These are phyloP conservation scores for Candida labiduridarum DNA, from an alignment of 1,139 yeast species.

Conservation along the genomic window DNA sequence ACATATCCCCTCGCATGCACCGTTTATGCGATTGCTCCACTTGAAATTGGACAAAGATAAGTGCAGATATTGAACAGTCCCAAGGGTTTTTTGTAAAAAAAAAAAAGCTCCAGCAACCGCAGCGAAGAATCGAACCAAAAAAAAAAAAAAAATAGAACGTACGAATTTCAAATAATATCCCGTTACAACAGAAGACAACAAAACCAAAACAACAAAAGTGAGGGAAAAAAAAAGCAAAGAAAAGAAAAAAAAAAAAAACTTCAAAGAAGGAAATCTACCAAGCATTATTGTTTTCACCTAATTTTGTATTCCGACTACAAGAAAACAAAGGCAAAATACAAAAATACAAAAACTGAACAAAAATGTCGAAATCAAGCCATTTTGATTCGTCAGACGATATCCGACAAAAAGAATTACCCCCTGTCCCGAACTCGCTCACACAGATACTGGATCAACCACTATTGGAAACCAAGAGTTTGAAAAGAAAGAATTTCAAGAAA, in stretches of 20 bases:
- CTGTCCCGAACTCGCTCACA: constrained; percentile 15
- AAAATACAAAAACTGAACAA: not conserved
- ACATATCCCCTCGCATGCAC: too few relatives aligned
- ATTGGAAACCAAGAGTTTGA: constrained; percentile 59
- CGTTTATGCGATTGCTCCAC: too few relatives aligned
- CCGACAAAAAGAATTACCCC: constrained; percentile 43
- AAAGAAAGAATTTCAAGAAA: constrained; percentile 74
- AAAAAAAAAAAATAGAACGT: too few relatives aligned
- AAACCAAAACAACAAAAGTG: not conserved
- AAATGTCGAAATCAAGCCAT: constrained; percentile 24
- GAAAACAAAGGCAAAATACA: not conserved
- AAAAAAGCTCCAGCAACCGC: too few relatives aligned
- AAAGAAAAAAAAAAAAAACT: not conserved
- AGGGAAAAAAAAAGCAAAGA: not conserved
- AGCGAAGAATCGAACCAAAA: too few relatives aligned
- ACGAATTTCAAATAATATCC: not conserved
- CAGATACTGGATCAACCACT: constrained; percentile 13
- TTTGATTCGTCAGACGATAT: constrained; percentile 31
- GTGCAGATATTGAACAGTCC: too few relatives aligned
- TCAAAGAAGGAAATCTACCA: not conserved
- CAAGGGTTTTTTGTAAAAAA: too few relatives aligned
- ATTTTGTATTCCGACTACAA: not conserved
- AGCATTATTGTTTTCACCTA: too few relatives aligned
- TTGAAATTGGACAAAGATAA: too few relatives aligned
- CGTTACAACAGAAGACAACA: not conserved